Evolutionary conservation across 345 rosid species (phyloP).

Genomic region (Zanthoxylum bungeanum): DNA sequence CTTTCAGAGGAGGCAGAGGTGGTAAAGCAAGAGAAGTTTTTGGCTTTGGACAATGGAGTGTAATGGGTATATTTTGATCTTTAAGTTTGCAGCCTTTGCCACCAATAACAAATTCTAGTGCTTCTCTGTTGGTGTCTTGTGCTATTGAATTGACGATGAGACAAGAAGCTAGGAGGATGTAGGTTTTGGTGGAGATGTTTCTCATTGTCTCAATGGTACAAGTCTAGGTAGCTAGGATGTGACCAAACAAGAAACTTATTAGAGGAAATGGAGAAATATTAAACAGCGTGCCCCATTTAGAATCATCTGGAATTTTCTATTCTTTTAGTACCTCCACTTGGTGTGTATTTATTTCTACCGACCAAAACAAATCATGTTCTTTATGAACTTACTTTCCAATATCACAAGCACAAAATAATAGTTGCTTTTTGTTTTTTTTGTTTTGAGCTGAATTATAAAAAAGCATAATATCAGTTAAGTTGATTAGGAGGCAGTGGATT

Average conservation of each 20-base stretch:
- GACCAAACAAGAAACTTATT: conserved; percentile 3
- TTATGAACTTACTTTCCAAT: too few relatives aligned
- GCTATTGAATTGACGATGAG: conserved; percentile 7
- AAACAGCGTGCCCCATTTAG: background rate
- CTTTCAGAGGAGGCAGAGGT: conserved; percentile 18
- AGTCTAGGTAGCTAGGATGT: background rate
- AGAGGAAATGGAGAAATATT: background rate
- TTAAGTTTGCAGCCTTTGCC: conserved; percentile 17
- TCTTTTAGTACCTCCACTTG: background rate
- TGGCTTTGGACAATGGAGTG: conserved; percentile 20
- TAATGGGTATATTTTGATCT: conserved; percentile 9
- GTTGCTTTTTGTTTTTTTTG: background rate
- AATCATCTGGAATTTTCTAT: background rate
- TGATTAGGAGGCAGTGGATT: conserved; percentile 5
- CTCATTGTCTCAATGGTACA: background rate
- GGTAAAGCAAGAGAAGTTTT: conserved; percentile 10
- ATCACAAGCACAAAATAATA: background rate
- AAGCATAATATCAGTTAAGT: background rate
- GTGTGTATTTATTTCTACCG: background rate
- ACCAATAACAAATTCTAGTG: background rate
- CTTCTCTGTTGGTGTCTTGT: background rate
- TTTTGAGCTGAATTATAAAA: background rate
- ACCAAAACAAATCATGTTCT: background rate
- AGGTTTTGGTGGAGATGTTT: conserved; percentile 6
- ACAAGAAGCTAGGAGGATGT: conserved; percentile 8